phyloP scores from a whole-genome alignment of 306 rosid species.

The Quercus aquifolioides region DNA sequence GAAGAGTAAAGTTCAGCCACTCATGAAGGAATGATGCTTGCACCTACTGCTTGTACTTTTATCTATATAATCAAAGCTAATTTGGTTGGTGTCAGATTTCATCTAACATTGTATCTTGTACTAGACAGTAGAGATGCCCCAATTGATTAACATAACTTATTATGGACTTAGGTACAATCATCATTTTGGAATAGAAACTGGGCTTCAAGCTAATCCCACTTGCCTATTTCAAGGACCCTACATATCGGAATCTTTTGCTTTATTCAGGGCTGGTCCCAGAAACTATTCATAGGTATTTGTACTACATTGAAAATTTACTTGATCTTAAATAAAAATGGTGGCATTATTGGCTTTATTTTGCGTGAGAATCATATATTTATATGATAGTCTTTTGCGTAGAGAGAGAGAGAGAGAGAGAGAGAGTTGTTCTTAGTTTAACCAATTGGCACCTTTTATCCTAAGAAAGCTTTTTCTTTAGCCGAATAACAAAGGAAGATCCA shows the following conservation, averaged over 20 bases:
- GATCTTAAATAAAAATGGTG: not conserved
- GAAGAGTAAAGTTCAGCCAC: slow-evolving; percentile 27
- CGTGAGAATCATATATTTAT: too few relatives aligned
- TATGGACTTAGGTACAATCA: slow-evolving; percentile 26
- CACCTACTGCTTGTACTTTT: not conserved
- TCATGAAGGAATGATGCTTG: slow-evolving; percentile 27
- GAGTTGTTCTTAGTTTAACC: too few relatives aligned
- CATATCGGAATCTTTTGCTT: slow-evolving; percentile 40
- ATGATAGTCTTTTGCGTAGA: too few relatives aligned
- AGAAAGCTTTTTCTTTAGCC: too few relatives aligned
- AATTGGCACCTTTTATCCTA: too few relatives aligned
- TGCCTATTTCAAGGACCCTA: slow-evolving; percentile 33
- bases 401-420: too few relatives aligned
- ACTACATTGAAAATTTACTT: not conserved
- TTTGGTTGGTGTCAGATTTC: not conserved
- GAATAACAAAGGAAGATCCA: too few relatives aligned
- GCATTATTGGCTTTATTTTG: not conserved
- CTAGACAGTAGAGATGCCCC: slow-evolving; percentile 20
- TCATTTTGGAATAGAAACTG: slow-evolving; percentile 31
- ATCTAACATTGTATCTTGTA: slow-evolving; percentile 21
- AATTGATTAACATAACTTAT: slow-evolving; percentile 5
- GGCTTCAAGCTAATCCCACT: slow-evolving; percentile 28
- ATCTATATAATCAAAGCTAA: slow-evolving; percentile 8
- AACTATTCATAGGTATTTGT: slow-evolving; percentile 1
- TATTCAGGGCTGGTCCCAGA: slow-evolving; percentile 18